Evolutionary conservation across 495 filamentous ascomycete species (phyloP), one percentile per base, ranked within the genome.

Genomic region (Aspergillus saccharolyticus): DNA sequence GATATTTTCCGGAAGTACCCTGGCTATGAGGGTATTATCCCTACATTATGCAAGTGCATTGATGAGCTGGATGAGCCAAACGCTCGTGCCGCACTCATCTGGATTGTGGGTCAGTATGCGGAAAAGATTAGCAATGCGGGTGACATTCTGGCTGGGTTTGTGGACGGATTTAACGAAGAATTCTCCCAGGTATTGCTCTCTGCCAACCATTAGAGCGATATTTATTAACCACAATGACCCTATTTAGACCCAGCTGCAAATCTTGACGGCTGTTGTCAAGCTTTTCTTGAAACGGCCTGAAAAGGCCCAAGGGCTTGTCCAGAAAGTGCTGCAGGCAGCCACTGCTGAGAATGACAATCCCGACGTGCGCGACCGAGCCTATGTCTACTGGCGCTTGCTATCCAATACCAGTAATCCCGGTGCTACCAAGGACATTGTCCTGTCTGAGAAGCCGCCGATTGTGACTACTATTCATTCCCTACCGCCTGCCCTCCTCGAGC

Each of bases 111-210:
- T 46, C 91, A 98, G 69, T 97, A 97, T 69, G 94, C 95, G 5
- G 93, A 97, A 77, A 97, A 97, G 78, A 98, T 98, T 66, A 95
- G 83, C 72, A 97, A 98, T 67, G 94, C 95, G 2, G 90, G 91
- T 56, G 91, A 96, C 61, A 93, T 96, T 50, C 68, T 96, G 18
- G 77, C 82, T 54, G 84, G 88, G 12, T 96, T 96, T 63, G 90
- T 96, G 18, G 91, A 96, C 51, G 87, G 86, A 2, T 96, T 96
- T 72, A 89, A 88, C 66, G 91, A 96, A 63, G 91, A 96, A 70
- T 95, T 92, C 67, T 89, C 89, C 17, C 89, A 91, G 74, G 86
- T 88, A 68, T 33, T 22, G 43, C 28, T 10, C 12, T 54, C 43
- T 42, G 25, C 17, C 19, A 5, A 22, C 25, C 9, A 15, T 45